Evolutionary conservation across 805 yeast species (phyloP), one percentile per base, ranked within the genome.

Genomic region (Yarrowia alimentaria): DNA sequence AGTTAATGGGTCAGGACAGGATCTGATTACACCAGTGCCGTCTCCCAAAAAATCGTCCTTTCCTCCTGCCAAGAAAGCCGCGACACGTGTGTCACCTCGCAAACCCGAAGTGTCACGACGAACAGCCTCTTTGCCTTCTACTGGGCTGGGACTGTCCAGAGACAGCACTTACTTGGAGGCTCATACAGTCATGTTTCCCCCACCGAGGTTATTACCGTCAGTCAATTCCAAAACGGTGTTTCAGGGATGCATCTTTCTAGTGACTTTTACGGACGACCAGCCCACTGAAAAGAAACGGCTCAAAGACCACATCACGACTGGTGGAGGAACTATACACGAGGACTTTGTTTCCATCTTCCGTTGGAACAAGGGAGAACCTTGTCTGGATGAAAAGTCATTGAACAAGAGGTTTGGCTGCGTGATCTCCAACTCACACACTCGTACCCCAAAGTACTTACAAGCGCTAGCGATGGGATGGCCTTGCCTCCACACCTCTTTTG

Each of bases 381-480:
- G 14, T 11, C 9, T 43, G 8, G 19, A 43, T n/a, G 30, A 13
- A 17, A 30, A 21, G 16, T 29, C 37, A 13, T 22, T 43, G 6
- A 17, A 10, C 3, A 30, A 6, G 17, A 26, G 30, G 19, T 43
- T 43, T n/a, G 50, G 37, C 8, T 43, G 50, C 21, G 50, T 43
- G 17, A 30, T 43, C 7, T 43, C 50, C 20, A 31, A 43, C 22
- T 43, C 50, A 4, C 37, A 43, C 11, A 22, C 37, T 5, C 50
- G 50, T 12, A 43, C 50, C 2, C 37, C 29, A 12, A 43, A 43
- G 18, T 43, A 43, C n/a, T 17, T 43, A 1, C 50, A 43, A n/a
- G 50, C 50, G 5, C 37, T 43, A 3, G 19, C 50, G 5, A 31
- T 31, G 35, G 50, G 50, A 3, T 43, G 50, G 50, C 50, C 50